Evolutionary conservation across 106 monocot genomes (phyloP).

Genomic region (Allium sativum): DNA sequence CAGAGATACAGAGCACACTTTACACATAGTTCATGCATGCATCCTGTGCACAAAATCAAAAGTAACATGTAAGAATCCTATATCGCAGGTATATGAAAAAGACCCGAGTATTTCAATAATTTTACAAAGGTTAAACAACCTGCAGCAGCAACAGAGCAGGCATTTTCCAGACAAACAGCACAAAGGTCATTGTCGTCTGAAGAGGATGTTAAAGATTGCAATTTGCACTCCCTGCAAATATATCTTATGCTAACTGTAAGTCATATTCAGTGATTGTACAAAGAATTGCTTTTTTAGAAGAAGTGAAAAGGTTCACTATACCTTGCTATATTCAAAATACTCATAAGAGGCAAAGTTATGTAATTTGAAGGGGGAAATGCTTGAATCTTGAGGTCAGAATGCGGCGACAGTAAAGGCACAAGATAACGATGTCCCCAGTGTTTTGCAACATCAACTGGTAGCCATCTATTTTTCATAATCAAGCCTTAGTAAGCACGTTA

Average conservation of each 20-base stretch:
- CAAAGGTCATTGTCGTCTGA: conserved; percentile 53
- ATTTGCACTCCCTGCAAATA: conserved; percentile 49
- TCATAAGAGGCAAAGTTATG: conserved; percentile 60
- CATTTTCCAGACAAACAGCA: conserved; percentile 57
- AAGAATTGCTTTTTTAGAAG: background rate
- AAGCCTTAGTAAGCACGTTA: background rate
- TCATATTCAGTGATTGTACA: too few species aligned
- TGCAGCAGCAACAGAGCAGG: conserved; percentile 58
- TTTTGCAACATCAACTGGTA: conserved; percentile 77
- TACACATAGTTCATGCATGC: conserved; percentile 53
- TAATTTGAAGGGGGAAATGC: conserved; percentile 51
- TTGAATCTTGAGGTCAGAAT: conserved; percentile 35
- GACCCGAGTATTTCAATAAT: too few species aligned
- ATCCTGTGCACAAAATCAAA: conserved; percentile 19
- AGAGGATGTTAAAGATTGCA: conserved; percentile 23
- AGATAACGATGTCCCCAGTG: conserved; percentile 60
- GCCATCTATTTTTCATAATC: conserved; percentile 46
- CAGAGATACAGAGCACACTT: conserved; percentile 59
- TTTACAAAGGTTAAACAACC: conserved; percentile 13
- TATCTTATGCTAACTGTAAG: background rate
- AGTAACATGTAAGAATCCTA: too few species aligned
- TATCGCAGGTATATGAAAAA: too few species aligned
- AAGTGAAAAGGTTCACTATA: conserved; percentile 6
- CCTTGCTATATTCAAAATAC: conserved; percentile 82
- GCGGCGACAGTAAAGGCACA: conserved; percentile 51